These are phyloP conservation scores for Suillus variegatus DNA, from an alignment of 768 basidiomycete genomes.

Conservation along the genomic window DNA sequence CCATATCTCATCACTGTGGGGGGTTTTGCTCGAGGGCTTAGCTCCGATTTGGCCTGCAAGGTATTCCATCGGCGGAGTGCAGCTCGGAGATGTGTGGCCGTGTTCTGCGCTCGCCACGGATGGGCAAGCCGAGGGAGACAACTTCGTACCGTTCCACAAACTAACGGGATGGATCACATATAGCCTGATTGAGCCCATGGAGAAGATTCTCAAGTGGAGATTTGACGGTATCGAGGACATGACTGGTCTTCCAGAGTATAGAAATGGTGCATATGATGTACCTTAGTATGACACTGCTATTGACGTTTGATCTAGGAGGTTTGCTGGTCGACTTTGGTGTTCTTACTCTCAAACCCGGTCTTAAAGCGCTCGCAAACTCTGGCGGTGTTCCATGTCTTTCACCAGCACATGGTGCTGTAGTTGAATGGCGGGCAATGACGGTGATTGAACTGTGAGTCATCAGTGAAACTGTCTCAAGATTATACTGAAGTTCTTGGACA, in stretches of 20 bases:
- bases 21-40: constrained; percentile 77
- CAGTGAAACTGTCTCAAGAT: constrained; percentile 7
- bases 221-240: constrained; percentile 82
- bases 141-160: constrained; percentile 94
- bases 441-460: constrained; percentile 81
- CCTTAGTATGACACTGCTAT: no score
- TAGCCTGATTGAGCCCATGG: constrained; percentile 81
- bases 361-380: constrained; percentile 43
- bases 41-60: constrained; percentile 89
- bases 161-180: constrained; percentile 94
- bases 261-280: constrained; percentile 64
- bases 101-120: constrained; percentile 53
- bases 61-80: constrained; percentile 60
- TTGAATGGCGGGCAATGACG: constrained; percentile 97
- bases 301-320: constrained; percentile 56
- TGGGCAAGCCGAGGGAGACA: constrained; percentile 51
- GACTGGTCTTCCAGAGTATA: constrained; percentile 94
- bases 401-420: constrained; percentile 85
- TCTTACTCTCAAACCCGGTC: constrained; percentile 61
- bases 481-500: constrained; percentile 31
- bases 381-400: constrained; percentile 59
- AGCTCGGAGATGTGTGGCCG: constrained; percentile 94
- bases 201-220: constrained; percentile 75
- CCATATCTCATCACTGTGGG: constrained; percentile 79
- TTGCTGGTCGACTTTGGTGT: constrained; percentile 85